A percentile compares a stretch with the other conserved stretches of the same genome.
These are phyloP conservation scores for Aspergillus sclerotioniger DNA, from an alignment of 495 filamentous ascomycete species.

Conservation along the genomic window DNA sequence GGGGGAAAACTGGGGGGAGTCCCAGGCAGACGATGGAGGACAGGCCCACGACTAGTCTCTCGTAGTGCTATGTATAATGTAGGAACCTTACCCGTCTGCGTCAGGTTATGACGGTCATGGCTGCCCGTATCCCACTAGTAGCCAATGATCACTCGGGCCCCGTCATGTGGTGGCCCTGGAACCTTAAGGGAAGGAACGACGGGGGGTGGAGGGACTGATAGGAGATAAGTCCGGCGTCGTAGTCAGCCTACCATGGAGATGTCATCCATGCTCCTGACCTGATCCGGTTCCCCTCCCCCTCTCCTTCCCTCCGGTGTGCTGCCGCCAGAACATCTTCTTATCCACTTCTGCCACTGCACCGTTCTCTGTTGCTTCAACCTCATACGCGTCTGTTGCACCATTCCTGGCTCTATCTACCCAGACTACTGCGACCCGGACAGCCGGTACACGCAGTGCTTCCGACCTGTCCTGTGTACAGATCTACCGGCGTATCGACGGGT, in stretches of 20 bases:
- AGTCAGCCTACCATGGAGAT: conserved; percentile 20
- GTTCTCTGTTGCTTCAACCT: background rate
- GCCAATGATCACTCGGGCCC: conserved; percentile 14
- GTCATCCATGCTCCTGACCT: conserved; percentile 29
- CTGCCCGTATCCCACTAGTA: background rate
- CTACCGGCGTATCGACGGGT: conserved; percentile 20
- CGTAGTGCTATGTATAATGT: background rate
- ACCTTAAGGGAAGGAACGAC: background rate
- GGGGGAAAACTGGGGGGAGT: no score
- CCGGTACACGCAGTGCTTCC: conserved; percentile 25
- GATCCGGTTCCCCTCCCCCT: conserved; percentile 24
- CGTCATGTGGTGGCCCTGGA: conserved; percentile 13
- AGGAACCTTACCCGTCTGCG: conserved; percentile 4
- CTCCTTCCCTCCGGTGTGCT: conserved; percentile 18
- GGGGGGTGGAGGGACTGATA: conserved; percentile 5
- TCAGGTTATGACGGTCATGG: conserved; percentile 6
- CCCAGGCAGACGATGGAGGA: no score
- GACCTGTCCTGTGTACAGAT: conserved; percentile 14
- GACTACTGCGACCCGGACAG: conserved; percentile 7
- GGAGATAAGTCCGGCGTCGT: conserved; percentile 7
- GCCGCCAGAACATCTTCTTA: conserved; percentile 2
- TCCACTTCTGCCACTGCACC: background rate
- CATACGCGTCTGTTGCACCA: background rate
- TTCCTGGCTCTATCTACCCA: conserved; percentile 6
- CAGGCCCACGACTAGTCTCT: no score